Evolutionary conservation across 2,329 filamentous ascomycete genomes (phyloP).

Genomic region (Colletotrichum chlorophyti): DNA sequence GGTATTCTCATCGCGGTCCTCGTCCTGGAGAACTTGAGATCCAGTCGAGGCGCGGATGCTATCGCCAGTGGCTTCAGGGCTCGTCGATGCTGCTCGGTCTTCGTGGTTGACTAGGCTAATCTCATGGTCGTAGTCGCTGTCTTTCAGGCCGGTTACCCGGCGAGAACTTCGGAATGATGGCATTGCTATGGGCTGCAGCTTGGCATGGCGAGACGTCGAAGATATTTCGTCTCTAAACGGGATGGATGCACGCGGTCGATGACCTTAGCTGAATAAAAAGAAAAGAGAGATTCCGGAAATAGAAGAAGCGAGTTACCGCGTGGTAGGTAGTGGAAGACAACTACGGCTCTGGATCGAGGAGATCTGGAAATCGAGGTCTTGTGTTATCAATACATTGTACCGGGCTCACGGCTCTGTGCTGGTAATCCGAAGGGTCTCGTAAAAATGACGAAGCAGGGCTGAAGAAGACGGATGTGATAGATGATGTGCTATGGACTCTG

Average conservation of each 20-base stretch:
- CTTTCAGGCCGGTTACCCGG: slow-evolving; percentile 60
- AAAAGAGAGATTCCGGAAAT: too few species aligned
- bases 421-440: too few species aligned
- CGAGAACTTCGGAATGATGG: slow-evolving; percentile 54
- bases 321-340: background rate
- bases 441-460: too few species aligned
- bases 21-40: slow-evolving; percentile 19
- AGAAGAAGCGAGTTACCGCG: background rate
- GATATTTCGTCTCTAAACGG: background rate
- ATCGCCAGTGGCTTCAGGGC: slow-evolving; percentile 7
- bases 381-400: background rate
- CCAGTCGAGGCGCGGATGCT: slow-evolving; percentile 14
- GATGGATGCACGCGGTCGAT: too few species aligned
- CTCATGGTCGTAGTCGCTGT: slow-evolving; percentile 73
- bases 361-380: too few species aligned
- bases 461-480: background rate
- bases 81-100: slow-evolving; percentile 29
- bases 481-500: slow-evolving; percentile 3
- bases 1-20: slow-evolving; percentile 3
- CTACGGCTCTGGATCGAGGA: too few species aligned
- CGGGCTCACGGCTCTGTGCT: too few species aligned
- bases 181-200: slow-evolving; percentile 39
- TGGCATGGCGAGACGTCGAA: background rate
- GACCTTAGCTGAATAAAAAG: too few species aligned
- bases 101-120: slow-evolving; percentile 71